These are phyloP conservation scores for Lentinula sp. DNA, from an alignment of 768 basidiomycete genomes.

Conservation along the genomic window DNA sequence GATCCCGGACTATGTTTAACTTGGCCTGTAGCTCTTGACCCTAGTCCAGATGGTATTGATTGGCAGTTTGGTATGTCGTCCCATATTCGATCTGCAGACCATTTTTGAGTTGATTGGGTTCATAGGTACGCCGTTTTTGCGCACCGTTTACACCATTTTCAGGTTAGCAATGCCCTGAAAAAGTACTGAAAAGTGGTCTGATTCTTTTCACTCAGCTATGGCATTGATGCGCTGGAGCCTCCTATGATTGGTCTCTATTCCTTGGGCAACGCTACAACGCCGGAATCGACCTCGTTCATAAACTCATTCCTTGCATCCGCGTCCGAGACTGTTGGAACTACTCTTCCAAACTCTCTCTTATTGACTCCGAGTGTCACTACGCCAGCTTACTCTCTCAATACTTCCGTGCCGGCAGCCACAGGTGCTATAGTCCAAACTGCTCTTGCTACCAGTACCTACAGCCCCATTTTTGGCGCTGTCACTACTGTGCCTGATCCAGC, in stretches of 20 bases:
- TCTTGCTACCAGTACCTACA: conserved; percentile 70
- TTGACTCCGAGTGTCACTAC: conserved; percentile 58
- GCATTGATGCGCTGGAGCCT: conserved; percentile 66
- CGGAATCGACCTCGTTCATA: conserved; percentile 35
- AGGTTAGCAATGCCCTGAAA: conserved; percentile 35
- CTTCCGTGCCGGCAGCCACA: conserved; percentile 48
- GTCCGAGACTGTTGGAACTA: conserved; percentile 61
- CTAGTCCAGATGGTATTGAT: conserved; percentile 69
- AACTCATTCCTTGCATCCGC: conserved; percentile 50
- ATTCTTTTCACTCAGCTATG: conserved; percentile 44
- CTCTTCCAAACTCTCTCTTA: conserved; percentile 65
- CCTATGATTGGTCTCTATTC: conserved; percentile 77
- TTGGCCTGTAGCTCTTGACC: conserved; percentile 66
- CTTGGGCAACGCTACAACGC: conserved; percentile 38
- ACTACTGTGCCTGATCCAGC: conserved; percentile 13
- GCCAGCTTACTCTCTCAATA: conserved; percentile 64
- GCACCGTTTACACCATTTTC: conserved; percentile 75
- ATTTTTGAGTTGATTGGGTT: neutral
- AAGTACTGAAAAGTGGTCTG: neutral
- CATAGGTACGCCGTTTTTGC: conserved; percentile 58
- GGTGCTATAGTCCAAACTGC: conserved; percentile 55
- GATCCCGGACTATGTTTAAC: conserved; percentile 64
- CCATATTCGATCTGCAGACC: neutral
- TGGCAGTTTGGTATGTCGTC: conserved; percentile 65
- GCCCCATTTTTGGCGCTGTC: conserved; percentile 42